Evolutionary conservation across 345 rosid species (phyloP), one percentile per base, ranked within the genome.

Genomic region (Geranium rotundifolium): DNA sequence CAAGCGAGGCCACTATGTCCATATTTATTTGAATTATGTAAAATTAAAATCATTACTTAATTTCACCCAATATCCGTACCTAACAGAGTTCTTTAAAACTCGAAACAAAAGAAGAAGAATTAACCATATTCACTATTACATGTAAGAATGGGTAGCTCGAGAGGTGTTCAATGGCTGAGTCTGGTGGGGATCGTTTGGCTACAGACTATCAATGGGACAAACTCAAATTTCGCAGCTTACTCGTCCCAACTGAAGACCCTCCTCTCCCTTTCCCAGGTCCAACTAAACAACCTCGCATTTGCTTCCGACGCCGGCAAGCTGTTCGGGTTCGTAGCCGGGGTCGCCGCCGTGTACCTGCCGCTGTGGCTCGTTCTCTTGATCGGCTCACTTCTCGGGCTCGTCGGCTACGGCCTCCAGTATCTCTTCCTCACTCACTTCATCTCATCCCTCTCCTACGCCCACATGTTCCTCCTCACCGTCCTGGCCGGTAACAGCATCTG

Each of bases 271-370:
- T 86, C 96, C 62, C 95, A 93, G 59, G 62, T 87, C 37, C 84
- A 90, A 57, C 88, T 93, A 62, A 93, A 90, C 71, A 77, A 82
- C 67, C 90, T 93, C 41, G 90, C 97, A 27, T 93, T 90, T 29
- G 99, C 99, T 66, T 86, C 96, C 0, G 95, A 93, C 57, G 84
- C 99, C 10, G 96, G 97, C 17, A 93, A 93, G 78, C 80, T 93
- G 58, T 56, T 93, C 7, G 99, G 99, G 0, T 93, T 89, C 71
- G 7, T 90, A 20, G 76, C 99, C 17, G 97, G 99, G n/a, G 29
- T 88, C 13, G 99, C 99, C 1, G 74, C 99, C 13, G 72, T 78
- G 0, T 65, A 86, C 61, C 79, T 93, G 19, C 97, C 97, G 15
- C 79, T 88, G 4, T 84, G 89, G 73, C 69, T 85, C 0, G 95